These are phyloP conservation scores for Lactifluus hygrophoroides DNA, from an alignment of 768 basidiomycete genomes.

Conservation along the genomic window DNA sequence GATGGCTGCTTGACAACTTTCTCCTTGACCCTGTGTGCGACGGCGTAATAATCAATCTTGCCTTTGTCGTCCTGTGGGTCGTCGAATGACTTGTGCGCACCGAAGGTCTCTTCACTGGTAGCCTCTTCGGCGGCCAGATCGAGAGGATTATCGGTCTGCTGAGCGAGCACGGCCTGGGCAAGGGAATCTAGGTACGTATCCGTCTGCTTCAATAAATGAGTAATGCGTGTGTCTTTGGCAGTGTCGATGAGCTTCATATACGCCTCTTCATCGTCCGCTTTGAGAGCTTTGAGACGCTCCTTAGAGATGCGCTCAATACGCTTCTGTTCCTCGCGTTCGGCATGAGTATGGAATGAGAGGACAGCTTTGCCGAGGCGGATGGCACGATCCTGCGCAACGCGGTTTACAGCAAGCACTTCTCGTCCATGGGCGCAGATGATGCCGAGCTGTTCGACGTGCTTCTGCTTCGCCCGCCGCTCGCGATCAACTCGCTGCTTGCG, in stretches of 20 bases:
- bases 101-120: conserved; percentile 83
- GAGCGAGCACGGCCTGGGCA: conserved; percentile 85
- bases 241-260: conserved; percentile 99
- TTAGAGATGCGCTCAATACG: conserved; percentile 92
- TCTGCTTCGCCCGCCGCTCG: conserved; percentile 90
- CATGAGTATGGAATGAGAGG: conserved; percentile 73
- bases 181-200: conserved; percentile 92
- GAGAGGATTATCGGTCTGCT: conserved; percentile 63
- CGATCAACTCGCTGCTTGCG: conserved; percentile 87
- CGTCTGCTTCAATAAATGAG: conserved; percentile 89
- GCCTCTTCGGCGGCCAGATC: conserved; percentile 49
- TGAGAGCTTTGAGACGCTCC: conserved; percentile 95
- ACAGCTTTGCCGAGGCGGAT: conserved; percentile 65
- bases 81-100: conserved; percentile 65
- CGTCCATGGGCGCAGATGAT: conserved; percentile 80
- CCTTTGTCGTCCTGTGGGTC: conserved; percentile 49
- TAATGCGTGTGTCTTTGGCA: conserved; percentile 98
- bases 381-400: conserved; percentile 49
- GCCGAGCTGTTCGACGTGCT: conserved; percentile 88
- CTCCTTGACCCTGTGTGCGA: conserved; percentile 89
- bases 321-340: conserved; percentile 98
- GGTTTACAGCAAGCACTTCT: conserved; percentile 59
- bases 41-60: conserved; percentile 93
- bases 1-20: conserved; percentile 64
- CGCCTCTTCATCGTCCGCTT: conserved; percentile 98